Evolutionary conservation across 208 protist genomes (phyloP), one percentile per base, ranked within the genome.

Genomic region (Eutreptiella sp.): DNA sequence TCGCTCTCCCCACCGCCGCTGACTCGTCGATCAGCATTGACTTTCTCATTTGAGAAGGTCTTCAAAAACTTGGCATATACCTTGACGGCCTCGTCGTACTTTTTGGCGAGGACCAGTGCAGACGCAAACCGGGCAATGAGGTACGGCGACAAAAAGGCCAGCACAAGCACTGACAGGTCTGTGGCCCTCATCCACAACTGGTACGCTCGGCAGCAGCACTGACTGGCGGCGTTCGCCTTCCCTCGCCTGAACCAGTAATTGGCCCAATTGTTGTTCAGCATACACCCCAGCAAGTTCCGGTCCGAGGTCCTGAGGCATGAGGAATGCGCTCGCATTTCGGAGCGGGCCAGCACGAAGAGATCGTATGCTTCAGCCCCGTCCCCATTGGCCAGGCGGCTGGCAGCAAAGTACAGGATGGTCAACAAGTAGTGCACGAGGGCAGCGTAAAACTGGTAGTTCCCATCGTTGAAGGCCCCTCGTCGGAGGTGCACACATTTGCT

Each of bases 221-320:
- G 50, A 26, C 11, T 41, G 14, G 24, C 9, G n/a, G 50, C 33
- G 26, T 14, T 39, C 9, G 24, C 11, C 36, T 28, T 57, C n/a
- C 7, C 23, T 11, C 50, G 31, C 26, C 50, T 14, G 23, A 53
- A 27, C 50, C 50, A 57, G 50, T 57, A 57, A 26, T 57, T 57
- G 11, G 50, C 50, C 50, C 50, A 57, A n/a, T 57, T 57, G 50
- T 36, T 57, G 29, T 42, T 41, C 11, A 57, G 50, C 7, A 57
- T 57, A 11, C 33, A 14, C 36, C 14, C 7, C 33, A 57, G 39
- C 11, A 57, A n/a, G 11, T 24, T 24, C 11, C 50, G 14, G 31
- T 57, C 50, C 11, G n/a, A 39, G n/a, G 16, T n/a, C 16, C 31
- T 24, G 16, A 57, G 29, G 36, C 19, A 9, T 42, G 7, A 11